Base-by-base conservation (phyloP, 139 green algal genomes). In the Chara braunii region DNA sequence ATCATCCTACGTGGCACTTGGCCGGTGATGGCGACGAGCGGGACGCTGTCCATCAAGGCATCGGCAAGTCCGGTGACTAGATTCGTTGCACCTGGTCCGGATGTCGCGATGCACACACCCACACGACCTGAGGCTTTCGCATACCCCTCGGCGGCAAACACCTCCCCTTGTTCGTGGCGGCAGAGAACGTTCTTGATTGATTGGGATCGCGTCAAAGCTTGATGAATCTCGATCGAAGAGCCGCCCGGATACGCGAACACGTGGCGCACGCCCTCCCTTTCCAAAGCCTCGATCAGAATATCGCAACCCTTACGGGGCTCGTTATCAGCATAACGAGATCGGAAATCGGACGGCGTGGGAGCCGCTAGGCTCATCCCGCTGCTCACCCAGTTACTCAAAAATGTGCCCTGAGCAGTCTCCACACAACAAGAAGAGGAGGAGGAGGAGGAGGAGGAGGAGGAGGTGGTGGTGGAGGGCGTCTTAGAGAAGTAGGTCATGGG, bases 171-270 rank as follows among this genome's bases (percentile, higher is more conserved):
- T 75, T 99, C 93, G 64, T 99, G 93, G 4, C 93, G 77, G 83
- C 92, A 97, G 12, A 99, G 83, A 57, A 95, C 86, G 84, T 99
- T 98, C 29, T 64, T 51, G 37, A 98, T 86, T 28, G 48, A 82
- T 29, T 84, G 59, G n/a, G 77, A 89, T 42, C 88, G 83, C 11
- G 91, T 98, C 2, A 98, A 82, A 0, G 91, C 89, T 83, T 98
- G 92, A 74, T 99, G 94, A 68, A 99, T 99, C 74, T 99, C 94
- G 91, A 99, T 96, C 4, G 86, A 95, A 1, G 90, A 89, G 18
- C 94, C 94, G n/a, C 94, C 88, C 11, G 79, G 79, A 35, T 83
- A 95, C 6, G 87, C 87, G 71, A 92, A 94, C 45, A 91, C 71
- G 0, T 67, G 81, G 22, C 87, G 55, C 26, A 94, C 87, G 30